phyloP scores from a whole-genome alignment of 768 basidiomycete species.

The Russula sp. region DNA sequence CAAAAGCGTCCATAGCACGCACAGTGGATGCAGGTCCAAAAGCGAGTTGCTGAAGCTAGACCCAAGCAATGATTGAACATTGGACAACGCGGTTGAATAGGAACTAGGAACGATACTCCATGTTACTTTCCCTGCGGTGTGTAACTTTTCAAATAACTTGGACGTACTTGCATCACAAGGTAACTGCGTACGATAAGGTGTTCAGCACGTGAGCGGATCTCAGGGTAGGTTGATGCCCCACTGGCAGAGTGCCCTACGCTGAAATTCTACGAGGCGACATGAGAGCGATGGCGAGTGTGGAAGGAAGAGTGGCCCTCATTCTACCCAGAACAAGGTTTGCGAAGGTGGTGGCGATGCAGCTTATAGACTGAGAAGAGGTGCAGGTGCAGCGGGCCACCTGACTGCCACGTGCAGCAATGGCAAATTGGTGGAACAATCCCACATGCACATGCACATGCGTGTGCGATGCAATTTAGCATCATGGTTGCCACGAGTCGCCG shows the following conservation, averaged over 20 bases:
- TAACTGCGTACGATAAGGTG: background rate
- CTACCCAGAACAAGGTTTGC: background rate
- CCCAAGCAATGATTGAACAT: constrained; percentile 47
- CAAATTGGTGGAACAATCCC: no score
- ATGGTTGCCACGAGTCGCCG: background rate
- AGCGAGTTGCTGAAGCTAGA: constrained; percentile 46
- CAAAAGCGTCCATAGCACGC: constrained; percentile 19
- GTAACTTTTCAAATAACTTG: background rate
- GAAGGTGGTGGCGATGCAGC: background rate
- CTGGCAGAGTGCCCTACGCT: constrained; percentile 35
- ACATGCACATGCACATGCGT: no score
- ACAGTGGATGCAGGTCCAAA: constrained; percentile 51
- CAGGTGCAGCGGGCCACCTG: no score
- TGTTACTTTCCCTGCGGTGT: background rate
- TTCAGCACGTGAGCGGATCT: background rate
- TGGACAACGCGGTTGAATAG: constrained; percentile 48
- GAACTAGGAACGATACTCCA: constrained; percentile 39
- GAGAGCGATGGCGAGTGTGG: constrained; percentile 8
- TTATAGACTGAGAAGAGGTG: background rate
- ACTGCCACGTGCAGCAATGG: no score
- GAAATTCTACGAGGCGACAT: constrained; percentile 6
- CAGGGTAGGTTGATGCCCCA: no score
- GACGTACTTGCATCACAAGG: constrained; percentile 25
- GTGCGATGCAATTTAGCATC: no score
- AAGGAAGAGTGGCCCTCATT: constrained; percentile 18